phyloP scores from a whole-genome alignment of 306 rosid genomes.

The Castanopsis chinensis region DNA sequence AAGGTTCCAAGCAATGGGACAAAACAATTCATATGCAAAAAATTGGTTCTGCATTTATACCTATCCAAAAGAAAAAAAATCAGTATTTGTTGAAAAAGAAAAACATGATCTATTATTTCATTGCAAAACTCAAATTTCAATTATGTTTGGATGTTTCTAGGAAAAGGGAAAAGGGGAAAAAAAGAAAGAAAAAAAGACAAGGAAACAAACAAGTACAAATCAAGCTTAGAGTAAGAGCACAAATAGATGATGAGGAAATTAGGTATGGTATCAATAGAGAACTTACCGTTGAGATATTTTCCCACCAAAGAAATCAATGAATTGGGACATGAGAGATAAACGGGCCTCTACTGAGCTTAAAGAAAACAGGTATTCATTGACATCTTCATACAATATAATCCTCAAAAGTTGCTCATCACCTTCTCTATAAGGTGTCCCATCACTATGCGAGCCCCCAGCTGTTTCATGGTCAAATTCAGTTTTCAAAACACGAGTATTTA shows the following conservation, averaged over 20 bases:
- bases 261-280: constrained; percentile 17
- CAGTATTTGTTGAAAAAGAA: too few relatives aligned
- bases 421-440: constrained; percentile 44
- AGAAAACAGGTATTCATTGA: constrained; percentile 77
- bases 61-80: too few relatives aligned
- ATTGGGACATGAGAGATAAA: constrained; percentile 62
- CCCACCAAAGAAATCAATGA: constrained; percentile 85
- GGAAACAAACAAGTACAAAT: too few relatives aligned
- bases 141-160: too few relatives aligned
- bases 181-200: too few relatives aligned
- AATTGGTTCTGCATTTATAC: too few relatives aligned
- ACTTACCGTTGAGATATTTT: constrained; percentile 69
- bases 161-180: too few relatives aligned
- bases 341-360: constrained; percentile 77
- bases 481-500: constrained; percentile 4
- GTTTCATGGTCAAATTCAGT: constrained; percentile 37
- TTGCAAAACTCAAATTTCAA: too few relatives aligned
- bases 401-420: constrained; percentile 72
- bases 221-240: not conserved
- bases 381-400: constrained; percentile 77
- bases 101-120: too few relatives aligned
- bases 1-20: not conserved
- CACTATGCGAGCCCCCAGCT: constrained; percentile 37
- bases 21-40: not conserved
- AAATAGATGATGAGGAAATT: not conserved